These are phyloP conservation scores for Voacanga thouarsii DNA, from an alignment of 257 asterid genomes.

Conservation along the genomic window DNA sequence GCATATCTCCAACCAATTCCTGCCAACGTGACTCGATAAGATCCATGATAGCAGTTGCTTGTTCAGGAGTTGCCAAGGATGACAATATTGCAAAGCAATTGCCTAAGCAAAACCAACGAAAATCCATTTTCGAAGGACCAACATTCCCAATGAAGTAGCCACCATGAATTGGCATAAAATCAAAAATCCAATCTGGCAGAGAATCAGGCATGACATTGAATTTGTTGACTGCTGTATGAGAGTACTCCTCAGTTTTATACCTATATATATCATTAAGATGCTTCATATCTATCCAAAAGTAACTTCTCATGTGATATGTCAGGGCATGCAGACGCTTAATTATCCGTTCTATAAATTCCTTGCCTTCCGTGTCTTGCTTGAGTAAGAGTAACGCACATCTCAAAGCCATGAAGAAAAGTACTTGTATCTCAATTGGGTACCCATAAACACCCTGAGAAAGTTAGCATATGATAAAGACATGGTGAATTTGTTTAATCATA, in stretches of 20 bases:
- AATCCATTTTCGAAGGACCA: slow-evolving; percentile 67
- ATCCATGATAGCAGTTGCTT: slow-evolving; percentile 61
- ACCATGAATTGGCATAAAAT: slow-evolving; percentile 63
- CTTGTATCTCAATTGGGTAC: slow-evolving; percentile 68
- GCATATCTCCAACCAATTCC: slow-evolving; percentile 73
- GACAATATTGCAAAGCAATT: slow-evolving; percentile 66
- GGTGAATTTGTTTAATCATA: slow-evolving; percentile 4
- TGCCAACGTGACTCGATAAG: slow-evolving; percentile 68
- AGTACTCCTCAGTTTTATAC: slow-evolving; percentile 67
- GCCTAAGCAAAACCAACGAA: slow-evolving; percentile 73
- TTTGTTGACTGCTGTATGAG: slow-evolving; percentile 77
- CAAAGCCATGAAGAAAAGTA: slow-evolving; percentile 68
- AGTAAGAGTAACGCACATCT: slow-evolving; percentile 61
- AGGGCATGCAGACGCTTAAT: slow-evolving; percentile 61
- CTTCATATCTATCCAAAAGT: slow-evolving; percentile 68
- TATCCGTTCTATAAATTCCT: slow-evolving; percentile 55
- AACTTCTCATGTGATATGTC: slow-evolving; percentile 71
- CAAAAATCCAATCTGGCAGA: slow-evolving; percentile 72
- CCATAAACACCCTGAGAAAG: slow-evolving; percentile 61
- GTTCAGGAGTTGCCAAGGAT: slow-evolving; percentile 59
- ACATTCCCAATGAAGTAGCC: slow-evolving; percentile 70
- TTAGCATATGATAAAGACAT: slow-evolving; percentile 6
- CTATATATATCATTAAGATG: slow-evolving; percentile 64
- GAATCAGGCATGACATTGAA: slow-evolving; percentile 71
- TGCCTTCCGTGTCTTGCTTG: slow-evolving; percentile 56